These are phyloP conservation scores for Paraphoma sp. DNA, from an alignment of 2,329 filamentous ascomycete genomes.

Conservation along the genomic window DNA sequence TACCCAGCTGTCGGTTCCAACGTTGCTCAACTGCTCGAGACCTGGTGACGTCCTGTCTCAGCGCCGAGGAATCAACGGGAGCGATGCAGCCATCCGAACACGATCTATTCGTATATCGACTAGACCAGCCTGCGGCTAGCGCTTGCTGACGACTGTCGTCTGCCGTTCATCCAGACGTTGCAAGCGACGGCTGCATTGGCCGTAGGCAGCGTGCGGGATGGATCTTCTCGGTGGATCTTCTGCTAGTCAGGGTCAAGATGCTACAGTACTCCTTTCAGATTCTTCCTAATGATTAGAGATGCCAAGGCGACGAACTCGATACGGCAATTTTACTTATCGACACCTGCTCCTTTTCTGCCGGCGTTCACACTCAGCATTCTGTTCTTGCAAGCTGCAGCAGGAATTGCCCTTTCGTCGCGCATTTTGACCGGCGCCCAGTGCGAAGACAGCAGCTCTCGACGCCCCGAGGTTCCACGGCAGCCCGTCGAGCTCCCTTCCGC, in stretches of 20 bases:
- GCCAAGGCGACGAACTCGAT: conserved; percentile 26
- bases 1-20: too few relatives aligned
- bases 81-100: conserved; percentile 2
- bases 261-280: conserved; percentile 20
- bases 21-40: background rate
- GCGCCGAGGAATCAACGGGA: background rate
- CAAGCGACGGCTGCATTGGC: background rate
- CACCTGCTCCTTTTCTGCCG: conserved; percentile 31
- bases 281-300: conserved; percentile 20
- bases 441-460: conserved; percentile 18
- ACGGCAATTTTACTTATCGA: conserved; percentile 26
- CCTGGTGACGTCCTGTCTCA: background rate
- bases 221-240: background rate
- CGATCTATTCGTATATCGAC: background rate
- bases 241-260: conserved; percentile 2
- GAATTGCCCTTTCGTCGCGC: conserved; percentile 12
- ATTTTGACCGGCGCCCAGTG: conserved; percentile 10
- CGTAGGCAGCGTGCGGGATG: background rate
- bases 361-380: conserved; percentile 3
- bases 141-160: background rate
- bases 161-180: background rate
- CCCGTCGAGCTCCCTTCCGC: conserved; percentile 21
- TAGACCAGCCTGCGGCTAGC: background rate
- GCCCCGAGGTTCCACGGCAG: conserved; percentile 22
- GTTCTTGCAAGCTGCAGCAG: conserved; percentile 15